Base-by-base conservation (phyloP, 306 rosid genomes). In the Glycine soja region DNA sequence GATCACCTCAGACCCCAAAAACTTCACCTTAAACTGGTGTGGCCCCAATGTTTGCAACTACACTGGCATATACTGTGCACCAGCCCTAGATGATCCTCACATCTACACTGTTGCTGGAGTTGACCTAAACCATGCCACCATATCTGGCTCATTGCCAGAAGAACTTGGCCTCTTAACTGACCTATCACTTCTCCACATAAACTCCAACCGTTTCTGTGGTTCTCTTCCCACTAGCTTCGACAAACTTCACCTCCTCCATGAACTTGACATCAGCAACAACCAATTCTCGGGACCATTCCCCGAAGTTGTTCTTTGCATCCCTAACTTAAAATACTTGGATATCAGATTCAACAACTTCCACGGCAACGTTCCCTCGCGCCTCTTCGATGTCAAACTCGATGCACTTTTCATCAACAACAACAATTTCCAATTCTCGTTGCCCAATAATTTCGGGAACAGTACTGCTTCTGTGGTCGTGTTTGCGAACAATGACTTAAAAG, bases 401-500 rank as follows among this genome's bases (percentile, higher is more conserved):
- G 99, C 97, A 2, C 36, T 95, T 47, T 95, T 95, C 79, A 56
- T 95, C 13, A 95, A 95, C 88, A 80, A 93, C 79, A 95, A 95
- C 72, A 86, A 83, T 1, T 95, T 95, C 18, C 69, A 67, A 1
- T 85, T 87, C 24, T 89, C 92, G 0, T 51, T 92, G 4, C 97
- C 97, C 0, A 80, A 82, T 3, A 95, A 86, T 68, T 78, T 95
- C 0, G 97, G 90, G 1, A 82, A 91, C 34, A 83, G 86, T 1
- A 47, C 97, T 3, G 92, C 80, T 46, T 95, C 99, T 0, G 97
- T 88, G 0, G 9, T 93, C 11, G 99, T 93, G 11, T 77, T 95
- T 10, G 97, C 99, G 3, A 90, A 93, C 36, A 95, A 91, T 57
- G 58, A 86, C 16, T 77, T 95, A 2, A 83, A 78, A 2, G 88